phyloP scores from a whole-genome alignment of 192 early-diverging fungal species.

The Spizellomyces sp. region DNA sequence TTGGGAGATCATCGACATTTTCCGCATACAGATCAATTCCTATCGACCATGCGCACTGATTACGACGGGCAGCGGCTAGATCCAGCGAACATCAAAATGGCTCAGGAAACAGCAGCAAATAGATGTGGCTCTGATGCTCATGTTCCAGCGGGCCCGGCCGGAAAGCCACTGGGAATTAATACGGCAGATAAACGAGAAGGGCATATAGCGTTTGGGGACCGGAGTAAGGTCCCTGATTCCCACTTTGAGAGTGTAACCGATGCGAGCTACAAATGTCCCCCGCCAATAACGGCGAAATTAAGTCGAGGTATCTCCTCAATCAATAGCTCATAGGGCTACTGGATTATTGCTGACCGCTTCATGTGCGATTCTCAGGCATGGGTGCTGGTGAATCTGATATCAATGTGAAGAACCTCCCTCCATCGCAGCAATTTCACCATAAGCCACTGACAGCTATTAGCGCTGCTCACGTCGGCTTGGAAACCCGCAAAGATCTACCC shows the following conservation, averaged over 20 bases:
- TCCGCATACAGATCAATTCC: conserved; percentile 13
- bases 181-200: conserved; percentile 22
- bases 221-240: conserved; percentile 17
- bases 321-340: too few relatives aligned
- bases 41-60: conserved; percentile 39
- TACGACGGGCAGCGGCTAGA: conserved; percentile 1
- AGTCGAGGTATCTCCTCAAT: too few relatives aligned
- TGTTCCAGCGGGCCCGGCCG: conserved; percentile 24
- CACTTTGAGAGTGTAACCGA: conserved; percentile 25
- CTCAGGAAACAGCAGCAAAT: too few relatives aligned
- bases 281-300: too few relatives aligned
- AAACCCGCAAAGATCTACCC: conserved; percentile 42
- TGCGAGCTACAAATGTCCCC: conserved; percentile 14
- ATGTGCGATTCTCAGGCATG: background rate
- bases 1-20: conserved; percentile 38
- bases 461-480: conserved; percentile 38
- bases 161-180: conserved; percentile 38
- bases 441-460: conserved; percentile 30
- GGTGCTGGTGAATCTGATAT: background rate
- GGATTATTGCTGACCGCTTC: too few relatives aligned
- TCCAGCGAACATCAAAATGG: too few relatives aligned
- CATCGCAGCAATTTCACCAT: conserved; percentile 16
- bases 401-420: conserved; percentile 10
- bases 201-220: conserved; percentile 43
- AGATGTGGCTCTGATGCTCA: background rate